Base-by-base conservation (phyloP, 108 stramenopile species). In the Pseudonitzschia multistriata region DNA sequence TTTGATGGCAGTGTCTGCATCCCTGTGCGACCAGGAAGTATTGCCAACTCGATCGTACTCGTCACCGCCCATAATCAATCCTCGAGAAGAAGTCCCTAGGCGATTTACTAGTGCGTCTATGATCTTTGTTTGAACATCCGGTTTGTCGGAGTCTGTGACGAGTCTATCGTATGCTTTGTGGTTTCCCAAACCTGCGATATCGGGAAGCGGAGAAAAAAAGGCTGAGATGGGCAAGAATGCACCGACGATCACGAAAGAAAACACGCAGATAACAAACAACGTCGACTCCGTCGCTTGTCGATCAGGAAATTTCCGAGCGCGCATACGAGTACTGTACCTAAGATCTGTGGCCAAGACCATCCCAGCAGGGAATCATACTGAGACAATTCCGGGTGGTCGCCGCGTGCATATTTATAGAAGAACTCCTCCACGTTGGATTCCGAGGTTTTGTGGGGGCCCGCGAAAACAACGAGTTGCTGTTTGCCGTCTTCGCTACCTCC, bases 361-460 rank as follows among this genome's bases (percentile, higher is more conserved):
- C 62, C 36, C 11, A 39, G 62, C 15, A 62, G 42, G 31, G 50
- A 52, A 8, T 70, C 17, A 14, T 55, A 56, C 25, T 52, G 28
- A 15, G 34, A 14, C 37, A 42, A 37, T 45, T 34, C 69, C 27
- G 45, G 69, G 3, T 30, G 22, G 14, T 55, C 54, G 14, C 54
- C 54, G 27, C 54, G 54, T 27, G 63, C 62, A 42, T 36, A 36
- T 5, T 22, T 64, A 48, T 39, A 24, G 52, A 67, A 75, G 50
- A 75, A 69, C 60, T 70, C 76, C 28, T 63, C 61, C 7, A 69
- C 68, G 28, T 49, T 30, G 3, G 39, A 25, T 11, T 61, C 67
- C 6, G 50, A 67, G 17, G 74, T 40, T 61, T 52, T 61, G 35
- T 68, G 74, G 30, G 74, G 74, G 14, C 74, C 74, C 5, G 74